Evolutionary conservation across 2,329 filamentous ascomycete species (phyloP), one percentile per base, ranked within the genome.

Genomic region (Claviceps purpurea): DNA sequence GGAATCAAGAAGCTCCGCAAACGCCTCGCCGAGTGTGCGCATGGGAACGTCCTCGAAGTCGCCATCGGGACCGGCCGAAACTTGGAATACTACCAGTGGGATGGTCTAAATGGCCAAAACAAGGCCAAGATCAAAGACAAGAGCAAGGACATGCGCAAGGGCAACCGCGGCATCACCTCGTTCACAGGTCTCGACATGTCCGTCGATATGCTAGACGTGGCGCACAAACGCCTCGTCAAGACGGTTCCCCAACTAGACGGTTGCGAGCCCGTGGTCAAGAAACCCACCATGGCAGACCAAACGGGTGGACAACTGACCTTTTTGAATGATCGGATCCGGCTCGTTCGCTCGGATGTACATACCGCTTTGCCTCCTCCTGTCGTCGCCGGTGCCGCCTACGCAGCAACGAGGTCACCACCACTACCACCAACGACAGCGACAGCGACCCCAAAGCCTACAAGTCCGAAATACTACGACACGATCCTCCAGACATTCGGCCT

Each of bases 131-230:
- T 5, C 37, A 40, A n/a, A 7, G 16, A 1, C 34, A 3, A 13
- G 3, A 7, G 1, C 20, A 14, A 5, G 7, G 26, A 1, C 26
- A 26, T 10, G 26, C 2, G 26, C 26, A 30, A 34, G 30, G 10
- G 10, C 4, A 26, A 20, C 48, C 24, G 14, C 24, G 65, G 65
- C 11, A 64, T 84, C 11, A 65, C 71, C 3, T 78, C 76, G 50
- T 82, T 80, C 57, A 84, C 81, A 1, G 81, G 78, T 26, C 67
- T 84, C 11, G 81, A 84, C 58, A 78, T 82, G 50, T 79, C 77
- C 13, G 69, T 68, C 24, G 73, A 79, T 51, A 82, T 84, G 76
- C 67, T 84, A 3, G 73, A 75, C 52, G 70, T 84, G 22, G 75
- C 80, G 16, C 70, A 78, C 30, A 68, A 68, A 30, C 75, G 78